Evolutionary conservation across 768 basidiomycete species (phyloP), one percentile per base, ranked within the genome.

Genomic region (Lactarius psammicola): DNA sequence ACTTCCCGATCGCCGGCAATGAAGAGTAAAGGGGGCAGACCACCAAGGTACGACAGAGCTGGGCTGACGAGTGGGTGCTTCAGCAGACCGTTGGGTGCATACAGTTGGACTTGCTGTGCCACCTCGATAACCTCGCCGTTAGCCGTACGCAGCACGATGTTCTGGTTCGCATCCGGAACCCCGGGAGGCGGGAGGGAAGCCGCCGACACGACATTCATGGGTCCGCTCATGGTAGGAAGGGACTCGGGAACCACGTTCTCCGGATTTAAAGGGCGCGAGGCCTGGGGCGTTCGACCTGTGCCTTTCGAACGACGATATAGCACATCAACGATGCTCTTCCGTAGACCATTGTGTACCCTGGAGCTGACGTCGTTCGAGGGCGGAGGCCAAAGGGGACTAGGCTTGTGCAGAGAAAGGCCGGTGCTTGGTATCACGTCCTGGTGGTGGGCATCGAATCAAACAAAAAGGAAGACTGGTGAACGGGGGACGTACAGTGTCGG

Each of bases 1-100:
- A 96, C 93, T 77, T 98, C 96, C 71, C 89, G 90, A 63, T 97
- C 91, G 46, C 96, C 87, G 1, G 87, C 90, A 68, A 95, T 86
- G 69, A 99, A 77, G 30, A 94, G 76, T 55, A 98, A 72, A 15
- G 97, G 97, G 2, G 93, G 93, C 0, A 99, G 76, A 2, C 95
- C 95, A 6, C 96, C 97, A 13, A 99, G 82, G 75, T 94, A 95
- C 0, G 85, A 85, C 68, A 90, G 74, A 9, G 83, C 86, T 0
- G 94, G 89, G 69, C 92, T 95, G 46, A 98, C 85, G 56, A 94
- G 81, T 2, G 95, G 95, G 73, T 95, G 92, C 3, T 72, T 77
- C 2, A 96, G 71, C 67, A 92, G 77, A 63, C 81, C 87, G 72
- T 97, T 98, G 62, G 85, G 87, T 18, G 90, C 81, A 71, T 97